Evolutionary conservation across 2,329 filamentous ascomycete genomes (phyloP), one percentile per base, ranked within the genome.

Genomic region (Fusarium sp.): DNA sequence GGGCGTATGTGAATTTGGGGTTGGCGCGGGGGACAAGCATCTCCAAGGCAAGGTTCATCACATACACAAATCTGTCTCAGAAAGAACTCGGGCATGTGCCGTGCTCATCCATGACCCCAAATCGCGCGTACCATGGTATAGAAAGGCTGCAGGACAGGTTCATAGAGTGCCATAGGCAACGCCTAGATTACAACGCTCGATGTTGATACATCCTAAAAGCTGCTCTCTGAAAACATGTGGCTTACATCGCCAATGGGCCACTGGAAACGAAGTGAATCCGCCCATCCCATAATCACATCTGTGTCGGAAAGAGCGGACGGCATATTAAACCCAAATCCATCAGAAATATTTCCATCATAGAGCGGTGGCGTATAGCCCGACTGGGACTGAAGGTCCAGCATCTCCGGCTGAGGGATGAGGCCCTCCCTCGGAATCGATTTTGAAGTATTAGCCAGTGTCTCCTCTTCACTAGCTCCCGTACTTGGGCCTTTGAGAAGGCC

Each of bases 201-300:
- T 50, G 27, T n/a, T 50, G 22, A 50, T 50, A 27, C 45, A 27
- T 50, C 14, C 62, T 73, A 64, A 59, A 72, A 72, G 1, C 67
- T 74, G 18, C 45, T 67, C 45, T 73, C 70, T 3, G 70, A 67
- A 47, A 73, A 73, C 70, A 73, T 74, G 35, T 73, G 70, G 14
- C 70, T 74, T 5, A 74, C 70, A 25, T 73, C 70, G 1, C 70
- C 70, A 11, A 73, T 62, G 3, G 70, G 70, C 70, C 70, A 73
- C 22, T 73, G 70, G 5, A 73, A 38, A 1, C 66, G 42, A 11
- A 74, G 25, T 8, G 70, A 67, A 33, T 73, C 70, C n/a, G 70
- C 60, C 70, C 70, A 73, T 2, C 56, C 66, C 29, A 73, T 73
- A 2, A 58, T 63, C n/a, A 73, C 59, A 2, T 73, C 66, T 35